Percentiles rank a stretch among this genome's conserved stretches.
phyloP scores from a whole-genome alignment of 2,329 filamentous ascomycete genomes.

The Aschersonia sp. region DNA sequence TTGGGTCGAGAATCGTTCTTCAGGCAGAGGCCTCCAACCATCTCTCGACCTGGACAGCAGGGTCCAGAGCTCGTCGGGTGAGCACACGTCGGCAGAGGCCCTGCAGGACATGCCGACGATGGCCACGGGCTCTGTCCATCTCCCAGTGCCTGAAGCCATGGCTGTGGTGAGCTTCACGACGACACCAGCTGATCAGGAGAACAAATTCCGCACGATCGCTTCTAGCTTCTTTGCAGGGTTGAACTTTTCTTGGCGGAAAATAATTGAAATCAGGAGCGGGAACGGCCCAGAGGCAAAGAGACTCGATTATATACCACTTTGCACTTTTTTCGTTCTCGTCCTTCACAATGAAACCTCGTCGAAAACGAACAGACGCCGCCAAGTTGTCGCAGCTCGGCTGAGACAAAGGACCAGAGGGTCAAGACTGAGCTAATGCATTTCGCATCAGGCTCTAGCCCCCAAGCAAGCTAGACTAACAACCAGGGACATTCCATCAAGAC shows the following conservation, averaged over 20 bases:
- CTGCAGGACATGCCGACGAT: conserved; percentile 10
- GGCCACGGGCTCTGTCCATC: conserved; percentile 5
- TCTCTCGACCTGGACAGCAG: conserved; percentile 2
- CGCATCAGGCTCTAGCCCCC: neutral
- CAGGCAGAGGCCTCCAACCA: conserved; percentile 1
- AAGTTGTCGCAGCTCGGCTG: neutral
- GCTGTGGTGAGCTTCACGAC: neutral
- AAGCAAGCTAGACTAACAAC: neutral
- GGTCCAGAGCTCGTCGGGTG: conserved; percentile 8
- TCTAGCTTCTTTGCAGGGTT: too few relatives aligned
- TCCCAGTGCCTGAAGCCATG: neutral
- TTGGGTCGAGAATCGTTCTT: conserved; percentile 3
- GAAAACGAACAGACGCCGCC: neutral
- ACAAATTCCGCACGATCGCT: too few relatives aligned
- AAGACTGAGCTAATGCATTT: neutral
- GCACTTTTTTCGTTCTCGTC: neutral
- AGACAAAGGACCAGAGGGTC: neutral
- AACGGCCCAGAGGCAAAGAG: too few relatives aligned
- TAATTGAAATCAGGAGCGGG: too few relatives aligned
- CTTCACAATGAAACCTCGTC: neutral
- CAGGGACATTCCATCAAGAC: neutral
- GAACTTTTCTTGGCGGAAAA: too few relatives aligned
- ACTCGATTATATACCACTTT: neutral
- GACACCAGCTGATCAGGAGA: neutral
- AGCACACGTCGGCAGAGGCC: conserved; percentile 7